Base-by-base conservation (phyloP, 2,329 filamentous ascomycete species). In the Hypomyces perniciosus region DNA sequence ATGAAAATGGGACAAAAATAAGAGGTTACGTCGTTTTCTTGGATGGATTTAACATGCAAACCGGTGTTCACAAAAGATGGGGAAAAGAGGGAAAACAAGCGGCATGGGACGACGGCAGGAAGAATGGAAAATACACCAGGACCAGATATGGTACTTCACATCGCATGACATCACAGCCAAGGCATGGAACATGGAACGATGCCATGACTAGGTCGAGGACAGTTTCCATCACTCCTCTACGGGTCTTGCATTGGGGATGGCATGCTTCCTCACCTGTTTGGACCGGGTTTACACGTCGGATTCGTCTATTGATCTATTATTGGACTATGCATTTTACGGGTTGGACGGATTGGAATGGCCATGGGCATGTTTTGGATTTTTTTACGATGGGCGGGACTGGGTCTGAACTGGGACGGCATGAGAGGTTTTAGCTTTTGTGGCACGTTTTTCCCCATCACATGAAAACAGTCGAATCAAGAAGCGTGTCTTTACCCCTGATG, bases 31-130 rank as follows among this genome's bases (percentile, higher is more conserved):
- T 31, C 31, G 29, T 31, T 44, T 44, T 44, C 42, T 44, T 44
- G 27, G 42, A 28, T 10, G 42, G 42, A 28, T 30, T 34, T 26
- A 30, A 27, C 30, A 44, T 27, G 30, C 27, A 27, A 29, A 44
- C 31, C 30, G 42, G 42, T 44, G 42, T 44, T 44, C 28, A 31
- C 30, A 44, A 31, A 26, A 44, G 28, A 44, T 26, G 42, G 42
- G 42, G 42, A 44, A 10, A 44, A 44, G 26, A 44, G 12, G 42
- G 20, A 30, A 20, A 31, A 27, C 12, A 41, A n/a, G 38, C 10
- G 13, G 20, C 38, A n/a, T n/a, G 38, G 13, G 8, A 27, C 38
- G 20, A 8, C 13, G 38, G 8, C 12, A 26, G 38, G 38, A 26
- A 41, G 8, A 35, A 35, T 35, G 33, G 33, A 35, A 20, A 20